Base-by-base conservation (phyloP, 2,329 filamentous ascomycete genomes). In the Lizonia empirigonia region DNA sequence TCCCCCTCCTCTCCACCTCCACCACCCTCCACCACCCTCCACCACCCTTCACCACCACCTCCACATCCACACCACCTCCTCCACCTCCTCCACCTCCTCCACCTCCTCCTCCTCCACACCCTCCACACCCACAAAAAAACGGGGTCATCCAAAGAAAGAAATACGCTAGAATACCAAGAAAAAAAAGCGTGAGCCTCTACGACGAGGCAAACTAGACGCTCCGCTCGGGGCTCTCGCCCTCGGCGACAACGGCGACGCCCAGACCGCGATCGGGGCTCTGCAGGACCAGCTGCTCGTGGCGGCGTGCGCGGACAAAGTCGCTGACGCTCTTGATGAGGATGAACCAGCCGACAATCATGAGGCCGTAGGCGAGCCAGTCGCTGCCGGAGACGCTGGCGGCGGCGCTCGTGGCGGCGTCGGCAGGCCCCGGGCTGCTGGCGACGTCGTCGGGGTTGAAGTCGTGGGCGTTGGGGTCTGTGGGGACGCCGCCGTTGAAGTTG, bases 261-360 rank as follows among this genome's bases (percentile, higher is more conserved):
- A 97, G 78, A 2, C 93, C 92, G 27, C 94, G 83, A 64, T 96
- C 92, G 0, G 94, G 94, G 70, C 91, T 96, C 71, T 96, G 92
- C 60, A 97, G 77, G 5, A 99, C 91, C 41, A 99, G 79, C 72
- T 94, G 90, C 77, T 99, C 94, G 70, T 97, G 94, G 67, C 91
- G 82, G 69, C 93, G 83, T 29, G 91, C 94, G 61, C 87, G 85
- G 56, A 97, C 76, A 70, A 94, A 99, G 71, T 97, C 92, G 64
- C 88, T 91, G 15, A 96, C 85, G n/a, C 91, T 87, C 74, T 92
- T 85, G 69, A 99, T 97, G 56, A 99, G 79, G 56, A 99, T 91
- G 69, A 97, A 97, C 94, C 94, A 99, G 5, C 94, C 94, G 1
- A 96, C 88, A 68, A 99, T 90, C 94, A 99, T 99, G 38, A 99